These are phyloP conservation scores for Tremella yokohamensis DNA, from an alignment of 768 basidiomycete species.

Conservation along the genomic window DNA sequence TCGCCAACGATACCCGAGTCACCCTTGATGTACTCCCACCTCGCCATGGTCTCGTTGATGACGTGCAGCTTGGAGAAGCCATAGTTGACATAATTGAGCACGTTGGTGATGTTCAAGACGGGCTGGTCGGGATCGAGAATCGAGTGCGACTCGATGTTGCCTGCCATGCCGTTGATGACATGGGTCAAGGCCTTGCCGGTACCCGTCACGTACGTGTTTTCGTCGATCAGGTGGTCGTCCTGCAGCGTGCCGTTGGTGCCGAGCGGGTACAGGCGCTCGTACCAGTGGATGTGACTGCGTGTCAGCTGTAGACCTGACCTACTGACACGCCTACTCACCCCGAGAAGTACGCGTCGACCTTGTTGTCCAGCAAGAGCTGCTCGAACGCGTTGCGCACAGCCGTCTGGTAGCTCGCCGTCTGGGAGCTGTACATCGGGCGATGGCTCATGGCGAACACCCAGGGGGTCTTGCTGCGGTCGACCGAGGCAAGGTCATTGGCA, in stretches of 20 bases:
- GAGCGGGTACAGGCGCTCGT: conserved; percentile 21
- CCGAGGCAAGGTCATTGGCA: conserved; percentile 28
- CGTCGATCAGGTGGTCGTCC: conserved; percentile 15
- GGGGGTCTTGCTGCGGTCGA: conserved; percentile 37
- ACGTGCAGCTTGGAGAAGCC: conserved; percentile 29
- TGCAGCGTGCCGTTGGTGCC: conserved; percentile 24
- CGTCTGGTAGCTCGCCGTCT: conserved; percentile 7
- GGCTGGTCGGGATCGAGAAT: conserved; percentile 8
- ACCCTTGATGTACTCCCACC: conserved; percentile 21
- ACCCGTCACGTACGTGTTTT: conserved; percentile 22
- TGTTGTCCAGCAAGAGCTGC: conserved; percentile 32
- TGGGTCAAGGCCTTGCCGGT: conserved; percentile 20
- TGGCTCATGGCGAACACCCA: conserved; percentile 38
- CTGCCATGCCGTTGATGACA: conserved; percentile 68
- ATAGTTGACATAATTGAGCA: conserved; percentile 18
- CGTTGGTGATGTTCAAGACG: conserved; percentile 21
- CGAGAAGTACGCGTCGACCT: conserved; percentile 24
- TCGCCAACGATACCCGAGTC: conserved; percentile 15
- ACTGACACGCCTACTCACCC: conserved; percentile 1
- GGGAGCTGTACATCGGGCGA: conserved; percentile 24
- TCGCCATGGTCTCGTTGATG: conserved; percentile 24
- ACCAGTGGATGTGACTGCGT: conserved; percentile 21
- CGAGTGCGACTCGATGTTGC: conserved; percentile 63
- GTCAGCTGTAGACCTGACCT: not conserved
- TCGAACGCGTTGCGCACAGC: conserved; percentile 39